Evolutionary conservation across 345 rosid species (phyloP), one percentile per base, ranked within the genome.

Genomic region (Litchi chinensis): DNA sequence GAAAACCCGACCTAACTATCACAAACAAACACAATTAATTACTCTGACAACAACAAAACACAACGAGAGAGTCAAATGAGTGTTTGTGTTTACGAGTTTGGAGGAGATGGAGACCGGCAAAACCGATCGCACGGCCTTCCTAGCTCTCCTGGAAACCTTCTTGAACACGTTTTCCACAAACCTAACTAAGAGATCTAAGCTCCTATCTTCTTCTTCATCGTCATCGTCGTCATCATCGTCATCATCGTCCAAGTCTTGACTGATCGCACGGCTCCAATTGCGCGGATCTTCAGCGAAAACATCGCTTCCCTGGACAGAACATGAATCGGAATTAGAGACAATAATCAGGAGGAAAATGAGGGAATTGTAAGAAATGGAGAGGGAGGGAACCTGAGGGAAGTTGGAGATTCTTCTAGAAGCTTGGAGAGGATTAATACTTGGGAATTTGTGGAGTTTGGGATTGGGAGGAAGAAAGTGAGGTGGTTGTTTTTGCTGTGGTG

Each of bases 111-210:
- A 82, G 71, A 76, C 41, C 5, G 98, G 98, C 75, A 95, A 86
- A 79, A 95, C 90, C 24, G 98, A 89, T 64, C 99, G 86, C 0
- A 88, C 95, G n/a, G 97, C 96, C 86, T 89, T 93, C 82, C 95
- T 87, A 8, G 96, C 93, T 77, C 88, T 85, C 81, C 86, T 92
- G 8, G 99, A 92, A 15, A 90, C 62, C 84, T 93, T 92, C 84
- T 82, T 75, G 77, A 90, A 95, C 69, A 90, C 90, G 68, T 92
- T 95, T 75, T 89, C 89, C 0, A 93, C 83, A 43, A 95, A 93
- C 57, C 81, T 87, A 76, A 92, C 87, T 52, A 95, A 76, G 13
- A 93, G 91, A 88, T 93, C 98, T 85, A 95, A 88, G 66, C 99
- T 95, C 86, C 96, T 62, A 79, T 90, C 98, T 76, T 92, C 98